Evolutionary conservation across 805 yeast species (phyloP), one percentile per base, ranked within the genome.

Genomic region (Cyberlindnera xishuangbannaensis): DNA sequence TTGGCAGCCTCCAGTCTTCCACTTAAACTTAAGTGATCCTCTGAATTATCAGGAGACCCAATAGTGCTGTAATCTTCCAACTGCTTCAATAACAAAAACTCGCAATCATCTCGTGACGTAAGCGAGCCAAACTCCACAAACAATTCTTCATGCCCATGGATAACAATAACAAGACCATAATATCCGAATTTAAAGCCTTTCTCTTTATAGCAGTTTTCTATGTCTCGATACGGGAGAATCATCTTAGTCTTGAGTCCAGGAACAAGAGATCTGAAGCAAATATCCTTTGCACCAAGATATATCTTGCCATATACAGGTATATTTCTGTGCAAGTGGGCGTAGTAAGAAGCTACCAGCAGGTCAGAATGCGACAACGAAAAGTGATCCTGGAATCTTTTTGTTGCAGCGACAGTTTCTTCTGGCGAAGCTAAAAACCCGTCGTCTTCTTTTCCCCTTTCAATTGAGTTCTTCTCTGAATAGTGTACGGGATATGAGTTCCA

Each of bases 221-320:
- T 62, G 47, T 85, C 94, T 5, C 51, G 49, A 25, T 83, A 59
- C 0, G 97, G 97, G 7, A 90, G 57, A 6, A 87, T 73, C 95
- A 90, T 84, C 37, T 73, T 73, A 2, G 95, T 82, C 23, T 73
- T 70, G 0, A 82, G 67, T 0, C 94, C 92, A 0, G 94, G 94
- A 4, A 85, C 50, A 23, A 85, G 62, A 23, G 95, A 79, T 40
- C 92, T 65, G 58, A 83, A 90, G 43, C 95, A 88, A n/a, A 90
- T 52, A 36, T 71, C 73, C 19, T 66, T 67, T 14, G 69, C 62
- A 0, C 95, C 84, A 10, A 90, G 47, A 53, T 86, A 86, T 2
- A 88, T 50, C 47, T 84, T 83, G 2, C 97, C 97, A 57, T 84
- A 87, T 1, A 78, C 62, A 1, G 95, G 95, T 14, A 85, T 60